A percentile compares a stretch with the other conserved stretches of the same genome.
Evolutionary conservation across 108 stramenopile species (phyloP).

Genomic region (Mediolabrus comicus): DNA sequence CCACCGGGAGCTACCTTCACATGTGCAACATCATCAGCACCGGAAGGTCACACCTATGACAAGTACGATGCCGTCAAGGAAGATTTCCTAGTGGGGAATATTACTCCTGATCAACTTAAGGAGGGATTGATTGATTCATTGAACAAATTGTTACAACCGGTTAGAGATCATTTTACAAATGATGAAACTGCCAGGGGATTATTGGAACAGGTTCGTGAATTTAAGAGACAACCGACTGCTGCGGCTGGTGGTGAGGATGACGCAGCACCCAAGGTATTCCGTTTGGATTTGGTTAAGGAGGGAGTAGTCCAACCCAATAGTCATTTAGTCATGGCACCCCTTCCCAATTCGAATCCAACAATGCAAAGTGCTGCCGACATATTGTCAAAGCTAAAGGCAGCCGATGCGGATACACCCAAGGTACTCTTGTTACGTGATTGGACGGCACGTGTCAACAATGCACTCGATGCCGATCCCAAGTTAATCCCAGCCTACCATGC

Average conservation of each 20-base stretch:
- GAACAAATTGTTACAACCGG: slow-evolving; percentile 93
- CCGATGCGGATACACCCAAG: slow-evolving; percentile 28
- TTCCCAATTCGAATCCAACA: slow-evolving; percentile 68
- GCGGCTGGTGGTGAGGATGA: slow-evolving; percentile 33
- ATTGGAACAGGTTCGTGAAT: slow-evolving; percentile 85
- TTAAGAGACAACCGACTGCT: slow-evolving; percentile 54
- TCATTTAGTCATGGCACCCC: slow-evolving; percentile 84
- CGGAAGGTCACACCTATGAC: slow-evolving; percentile 38
- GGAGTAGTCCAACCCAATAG: slow-evolving; percentile 59
- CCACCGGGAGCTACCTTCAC: slow-evolving; percentile 61
- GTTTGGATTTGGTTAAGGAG: slow-evolving; percentile 67
- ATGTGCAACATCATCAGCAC: slow-evolving; percentile 18
- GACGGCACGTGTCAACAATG: slow-evolving; percentile 79
- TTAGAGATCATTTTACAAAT: slow-evolving; percentile 91
- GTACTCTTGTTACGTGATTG: slow-evolving; percentile 85
- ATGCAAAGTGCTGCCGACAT: slow-evolving; percentile 78
- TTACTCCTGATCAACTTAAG: slow-evolving; percentile 77
- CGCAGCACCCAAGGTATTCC: slow-evolving; percentile 43
- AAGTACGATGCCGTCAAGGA: slow-evolving; percentile 80
- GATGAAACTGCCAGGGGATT: slow-evolving; percentile 87
- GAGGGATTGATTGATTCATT: slow-evolving; percentile 81
- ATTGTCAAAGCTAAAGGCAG: slow-evolving; percentile 31
- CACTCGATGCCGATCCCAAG: slow-evolving; percentile 83
- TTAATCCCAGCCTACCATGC: slow-evolving; percentile 74
- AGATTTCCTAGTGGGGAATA: slow-evolving; percentile 79